Evolutionary conservation across 208 protist genomes (phyloP).

Genomic region (Phytomonas francai): DNA sequence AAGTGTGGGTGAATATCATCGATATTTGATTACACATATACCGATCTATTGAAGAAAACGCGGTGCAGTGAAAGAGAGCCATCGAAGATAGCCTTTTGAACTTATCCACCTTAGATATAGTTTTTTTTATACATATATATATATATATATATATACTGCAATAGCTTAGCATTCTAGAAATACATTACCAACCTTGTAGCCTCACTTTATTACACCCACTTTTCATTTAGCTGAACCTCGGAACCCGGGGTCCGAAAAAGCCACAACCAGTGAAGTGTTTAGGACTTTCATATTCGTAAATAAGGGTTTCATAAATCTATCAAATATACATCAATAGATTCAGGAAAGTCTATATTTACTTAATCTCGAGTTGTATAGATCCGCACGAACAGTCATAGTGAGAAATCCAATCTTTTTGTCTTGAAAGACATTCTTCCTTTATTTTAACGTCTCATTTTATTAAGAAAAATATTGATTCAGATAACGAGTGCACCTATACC

Average conservation of each 20-base stretch:
- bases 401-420: slow-evolving; percentile 1
- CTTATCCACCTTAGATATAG: not conserved
- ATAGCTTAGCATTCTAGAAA: not conserved
- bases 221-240: not conserved
- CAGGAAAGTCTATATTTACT: too few species aligned
- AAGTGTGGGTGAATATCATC: too few species aligned
- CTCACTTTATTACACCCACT: not conserved
- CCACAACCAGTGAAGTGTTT: not conserved
- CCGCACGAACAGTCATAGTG: too few species aligned
- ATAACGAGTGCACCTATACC: not conserved
- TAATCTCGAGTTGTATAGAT: too few species aligned
- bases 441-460: slow-evolving; percentile 7
- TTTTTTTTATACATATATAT: not conserved
- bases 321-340: not conserved
- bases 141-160: slow-evolving; percentile 1
- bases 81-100: too few species aligned
- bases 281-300: not conserved
- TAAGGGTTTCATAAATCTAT: not conserved
- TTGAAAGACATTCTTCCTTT: slow-evolving; percentile 1
- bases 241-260: not conserved
- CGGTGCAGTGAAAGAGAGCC: too few species aligned
- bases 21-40: too few species aligned
- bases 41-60: too few species aligned
- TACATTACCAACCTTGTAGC: not conserved
- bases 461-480: slow-evolving; percentile 2